These are phyloP conservation scores for Picea glauca DNA, from an alignment of 75 land plant species.

Conservation along the genomic window DNA sequence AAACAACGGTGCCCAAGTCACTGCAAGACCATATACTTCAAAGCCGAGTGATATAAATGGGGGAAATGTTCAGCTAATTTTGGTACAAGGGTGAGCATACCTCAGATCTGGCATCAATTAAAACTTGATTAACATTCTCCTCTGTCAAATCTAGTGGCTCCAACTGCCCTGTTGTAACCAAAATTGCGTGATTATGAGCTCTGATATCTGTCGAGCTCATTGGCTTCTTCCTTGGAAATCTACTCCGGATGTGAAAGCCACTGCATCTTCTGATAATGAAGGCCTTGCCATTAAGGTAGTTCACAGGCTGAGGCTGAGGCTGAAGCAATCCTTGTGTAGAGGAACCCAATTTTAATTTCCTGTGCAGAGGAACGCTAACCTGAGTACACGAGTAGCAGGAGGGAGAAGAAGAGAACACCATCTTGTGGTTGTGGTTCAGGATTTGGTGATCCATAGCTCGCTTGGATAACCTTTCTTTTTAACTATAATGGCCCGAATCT, in stretches of 20 bases:
- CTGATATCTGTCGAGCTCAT: background rate
- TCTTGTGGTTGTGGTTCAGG: too few species aligned
- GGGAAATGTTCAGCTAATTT: background rate
- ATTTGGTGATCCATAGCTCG: too few species aligned
- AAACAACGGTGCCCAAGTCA: background rate
- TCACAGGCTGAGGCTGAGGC: background rate
- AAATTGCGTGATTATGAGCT: background rate
- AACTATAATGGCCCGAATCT: too few species aligned
- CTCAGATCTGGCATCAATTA: constrained; percentile 68
- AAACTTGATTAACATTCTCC: constrained; percentile 62
- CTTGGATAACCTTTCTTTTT: too few species aligned
- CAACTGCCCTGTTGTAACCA: background rate
- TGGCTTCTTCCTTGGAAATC: background rate
- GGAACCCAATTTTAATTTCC: background rate
- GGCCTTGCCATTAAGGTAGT: background rate
- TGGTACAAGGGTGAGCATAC: constrained; percentile 16
- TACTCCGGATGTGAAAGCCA: background rate
- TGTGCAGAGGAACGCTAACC: too few species aligned
- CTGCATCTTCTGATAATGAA: background rate
- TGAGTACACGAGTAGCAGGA: too few species aligned
- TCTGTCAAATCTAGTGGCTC: constrained; percentile 75
- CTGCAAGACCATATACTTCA: background rate
- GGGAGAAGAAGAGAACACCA: too few species aligned
- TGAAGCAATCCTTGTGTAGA: background rate
- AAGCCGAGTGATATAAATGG: background rate